A percentile compares a stretch with the other conserved stretches of the same genome.
phyloP scores from a whole-genome alignment of 768 basidiomycete genomes.

The Amanita polypyramis region DNA sequence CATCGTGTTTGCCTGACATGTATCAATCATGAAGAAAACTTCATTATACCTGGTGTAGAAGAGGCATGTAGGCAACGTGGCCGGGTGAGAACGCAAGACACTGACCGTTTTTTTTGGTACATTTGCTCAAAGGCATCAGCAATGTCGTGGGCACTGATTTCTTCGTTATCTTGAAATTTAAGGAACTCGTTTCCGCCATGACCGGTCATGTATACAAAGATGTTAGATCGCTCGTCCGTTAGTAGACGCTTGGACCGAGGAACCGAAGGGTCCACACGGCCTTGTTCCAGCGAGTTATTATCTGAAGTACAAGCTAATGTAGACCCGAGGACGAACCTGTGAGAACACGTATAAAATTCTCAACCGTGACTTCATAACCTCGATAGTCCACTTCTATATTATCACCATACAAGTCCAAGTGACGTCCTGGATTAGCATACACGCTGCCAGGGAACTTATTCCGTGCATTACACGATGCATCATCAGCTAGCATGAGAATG shows the following conservation, averaged over 20 bases:
- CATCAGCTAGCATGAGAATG: slow-evolving; percentile 98
- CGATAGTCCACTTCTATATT: slow-evolving; percentile 98
- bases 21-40: slow-evolving; percentile 96
- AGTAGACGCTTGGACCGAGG: slow-evolving; percentile 90
- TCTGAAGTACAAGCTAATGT: not conserved
- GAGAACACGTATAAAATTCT: slow-evolving; percentile 86
- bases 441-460: slow-evolving; percentile 91
- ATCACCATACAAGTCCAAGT: slow-evolving; percentile 88
- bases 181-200: slow-evolving; percentile 98
- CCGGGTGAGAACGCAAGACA: not conserved
- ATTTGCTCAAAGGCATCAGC: slow-evolving; percentile 98
- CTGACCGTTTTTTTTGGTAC: slow-evolving; percentile 88
- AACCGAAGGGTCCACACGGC: slow-evolving; percentile 72
- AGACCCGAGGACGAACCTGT: slow-evolving; percentile 53
- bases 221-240: slow-evolving; percentile 82
- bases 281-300: slow-evolving; percentile 26
- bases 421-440: slow-evolving; percentile 76
- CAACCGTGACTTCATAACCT: slow-evolving; percentile 96
- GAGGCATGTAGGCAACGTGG: not conserved
- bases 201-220: slow-evolving; percentile 98
- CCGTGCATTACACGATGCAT: slow-evolving; percentile 86
- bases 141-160: slow-evolving; percentile 94
- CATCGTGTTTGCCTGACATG: slow-evolving; percentile 96
- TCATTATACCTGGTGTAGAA: slow-evolving; percentile 67
- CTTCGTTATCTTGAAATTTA: slow-evolving; percentile 98